Conservation (phyloP, 2,329 filamentous ascomycete genomes). For the Diaporthe sp. region DNA sequence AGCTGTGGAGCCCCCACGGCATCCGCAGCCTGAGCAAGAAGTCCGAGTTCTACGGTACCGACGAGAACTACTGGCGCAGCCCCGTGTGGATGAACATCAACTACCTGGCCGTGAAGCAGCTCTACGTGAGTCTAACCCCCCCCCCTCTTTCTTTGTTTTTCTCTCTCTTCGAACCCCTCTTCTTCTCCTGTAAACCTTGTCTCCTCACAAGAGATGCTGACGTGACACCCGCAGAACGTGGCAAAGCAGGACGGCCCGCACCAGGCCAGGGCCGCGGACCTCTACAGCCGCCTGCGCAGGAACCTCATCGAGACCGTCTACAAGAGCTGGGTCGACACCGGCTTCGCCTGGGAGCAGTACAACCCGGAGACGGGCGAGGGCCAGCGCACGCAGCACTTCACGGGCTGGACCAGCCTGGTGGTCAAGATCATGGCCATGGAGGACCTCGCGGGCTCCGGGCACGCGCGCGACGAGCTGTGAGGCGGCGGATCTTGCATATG, state of each 20-base stretch:
- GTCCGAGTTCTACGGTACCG: constrained; percentile 87
- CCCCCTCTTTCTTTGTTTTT: too few species aligned
- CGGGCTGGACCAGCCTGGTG: constrained; percentile 98
- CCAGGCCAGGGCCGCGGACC: constrained; percentile 74
- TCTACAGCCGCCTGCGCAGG: constrained; percentile 83
- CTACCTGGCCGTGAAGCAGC: constrained; percentile 84
- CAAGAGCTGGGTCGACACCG: constrained; percentile 88
- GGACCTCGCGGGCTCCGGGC: constrained; percentile 63
- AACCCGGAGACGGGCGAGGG: constrained; percentile 92
- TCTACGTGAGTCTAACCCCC: constrained; percentile 82
- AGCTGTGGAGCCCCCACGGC: constrained; percentile 93
- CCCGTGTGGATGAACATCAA: constrained; percentile 98
- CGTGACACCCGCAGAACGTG: too few species aligned
- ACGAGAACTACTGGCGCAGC: constrained; percentile 97
- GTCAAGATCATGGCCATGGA: constrained; percentile 98
- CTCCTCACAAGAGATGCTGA: too few species aligned
- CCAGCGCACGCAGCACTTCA: constrained; percentile 98
- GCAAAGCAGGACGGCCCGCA: constrained; percentile 77
- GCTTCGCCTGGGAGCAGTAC: constrained; percentile 99
- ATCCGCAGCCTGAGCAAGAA: constrained; percentile 89
- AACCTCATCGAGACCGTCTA: constrained; percentile 93
- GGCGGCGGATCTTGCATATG: not conserved
- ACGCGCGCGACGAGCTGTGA: constrained; percentile 64
- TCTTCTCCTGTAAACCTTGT: too few species aligned
- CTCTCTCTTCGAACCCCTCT: too few species aligned